phyloP scores from a whole-genome alignment of 139 green algal genomes.

The Haematococcus lacustris region DNA sequence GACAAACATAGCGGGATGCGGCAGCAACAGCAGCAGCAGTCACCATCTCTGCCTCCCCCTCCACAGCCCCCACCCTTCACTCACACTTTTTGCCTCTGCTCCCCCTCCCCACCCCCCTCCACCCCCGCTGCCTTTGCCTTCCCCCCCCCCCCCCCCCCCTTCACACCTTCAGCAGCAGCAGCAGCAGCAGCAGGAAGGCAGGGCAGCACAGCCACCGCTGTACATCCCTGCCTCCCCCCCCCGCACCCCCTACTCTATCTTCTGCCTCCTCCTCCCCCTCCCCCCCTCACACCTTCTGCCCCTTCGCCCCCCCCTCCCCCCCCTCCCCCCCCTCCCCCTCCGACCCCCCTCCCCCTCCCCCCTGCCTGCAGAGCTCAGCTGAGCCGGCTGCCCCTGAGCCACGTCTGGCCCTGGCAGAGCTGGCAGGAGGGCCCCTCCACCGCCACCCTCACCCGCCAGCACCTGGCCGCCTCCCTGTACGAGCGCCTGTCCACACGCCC shows the following conservation, averaged over 20 bases:
- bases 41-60: too few species aligned
- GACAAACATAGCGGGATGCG: too few species aligned
- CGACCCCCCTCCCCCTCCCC: background rate
- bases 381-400: constrained; percentile 32
- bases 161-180: background rate
- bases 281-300: background rate
- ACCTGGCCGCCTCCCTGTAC: constrained; percentile 78
- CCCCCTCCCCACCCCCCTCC: too few species aligned
- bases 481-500: constrained; percentile 84
- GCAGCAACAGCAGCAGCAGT: background rate
- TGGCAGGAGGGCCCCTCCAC: constrained; percentile 65
- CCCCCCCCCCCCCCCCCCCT: too few species aligned
- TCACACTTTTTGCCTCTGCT: too few species aligned
- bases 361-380: constrained; percentile 31
- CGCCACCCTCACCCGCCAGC: constrained; percentile 78
- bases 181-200: background rate
- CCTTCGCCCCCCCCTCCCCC: background rate
- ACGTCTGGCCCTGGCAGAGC: constrained; percentile 68
- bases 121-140: too few species aligned
- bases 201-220: background rate
- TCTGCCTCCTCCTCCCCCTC: background rate
- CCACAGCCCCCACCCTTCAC: too few species aligned
- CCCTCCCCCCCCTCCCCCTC: background rate
- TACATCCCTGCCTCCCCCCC: background rate
- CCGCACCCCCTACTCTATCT: background rate